Base-by-base conservation (phyloP, 306 rosid species). In the Geum urbanum region DNA sequence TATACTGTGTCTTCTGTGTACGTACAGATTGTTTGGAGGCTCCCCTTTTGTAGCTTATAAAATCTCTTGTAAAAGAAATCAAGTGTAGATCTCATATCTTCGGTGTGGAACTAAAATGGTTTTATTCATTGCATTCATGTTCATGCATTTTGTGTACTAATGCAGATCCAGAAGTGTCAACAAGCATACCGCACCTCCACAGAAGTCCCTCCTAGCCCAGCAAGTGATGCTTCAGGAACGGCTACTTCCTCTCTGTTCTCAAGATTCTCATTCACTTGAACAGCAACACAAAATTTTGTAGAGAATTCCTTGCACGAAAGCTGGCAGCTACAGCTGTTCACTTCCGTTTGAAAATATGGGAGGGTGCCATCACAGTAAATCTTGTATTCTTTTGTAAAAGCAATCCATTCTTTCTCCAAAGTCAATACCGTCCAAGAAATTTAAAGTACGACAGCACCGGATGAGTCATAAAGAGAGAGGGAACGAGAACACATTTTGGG, bases 91-190 rank as follows among this genome's bases (percentile, higher is more conserved):
- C 51, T 12, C 51, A 43, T 43, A 43, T 2, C 15, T 27, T 27
- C 47, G 7, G 7, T 57, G 14, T 59, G 35, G 4, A 45, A 46
- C 24, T 41, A 4, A 5, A 7, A 24, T 46, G 16, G 55, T n/a
- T n/a, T 71, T 43, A 22, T 18, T 32, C 2, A 35, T 43, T 44
- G 16, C 12, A 45, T n/a, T 52, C 18, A 20, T 71, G 27, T 54
- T 24, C 37, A 62, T 69, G 79, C 71, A 50, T 59, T 79, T 78
- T 48, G 73, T 59, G 69, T 74, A 77, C 49, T 20, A 76, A 43
- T 79, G 82, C 95, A 91, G 99, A 82, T 89, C 59, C 91, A 84
- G 71, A 89, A 89, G 83, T 91, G 99, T 79, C 99, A 91, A 77
- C 99, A 84, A 71, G 91, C 97, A 37, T 95, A 91, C 58, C 97